Evolutionary conservation across 176 grass and related monocot genomes (phyloP), one percentile per base, ranked within the genome.

Genomic region (Musa itinerans): DNA sequence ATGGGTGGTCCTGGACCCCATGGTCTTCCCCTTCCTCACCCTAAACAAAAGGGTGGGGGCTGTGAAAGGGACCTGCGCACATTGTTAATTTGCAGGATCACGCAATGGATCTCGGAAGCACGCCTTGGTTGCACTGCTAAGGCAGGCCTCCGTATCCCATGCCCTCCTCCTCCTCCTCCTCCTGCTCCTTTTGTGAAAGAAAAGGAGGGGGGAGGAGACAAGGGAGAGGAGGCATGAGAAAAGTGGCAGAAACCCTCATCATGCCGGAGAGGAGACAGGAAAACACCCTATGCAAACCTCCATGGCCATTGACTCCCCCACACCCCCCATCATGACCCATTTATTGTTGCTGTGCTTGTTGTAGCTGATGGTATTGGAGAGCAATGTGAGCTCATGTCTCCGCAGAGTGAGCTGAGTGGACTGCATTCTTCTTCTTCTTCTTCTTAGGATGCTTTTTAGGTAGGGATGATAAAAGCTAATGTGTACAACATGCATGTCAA

Each of bases 31-130:
- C 55, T 15, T 5, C 55, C 17, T 58, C 17, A 15, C 55, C 55
- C 55, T 58, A 58, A 58, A 12, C 17, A 58, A 17, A 15, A 17
- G 17, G 6, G 55, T 58, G 11, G 11, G 55, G 13, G 20, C 6
- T 62, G 57, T 15, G 11, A 13, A n/a, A 19, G 57, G 57, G 15
- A 15, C 57, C 57, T 62, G 15, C 57, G 17, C 12, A 17, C 20
- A 62, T 68, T 34, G 27, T 68, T 68, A 61, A n/a, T n/a, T 43
- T 68, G 65, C 65, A 68, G 16, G 65, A 68, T 29, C 65, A 68
- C 65, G 65, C 65, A 68, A 34, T 68, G 65, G 65, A 68, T 68
- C 23, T 68, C 25, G 65, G 23, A 17, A 34, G 65, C 65, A 34
- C 34, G 65, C 23, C 27, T 16, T 8, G 27, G 25, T 34, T 68